Evolutionary conservation across 768 basidiomycete genomes (phyloP), one percentile per base, ranked within the genome.

Genomic region (Mrakia hoshinonis): DNA sequence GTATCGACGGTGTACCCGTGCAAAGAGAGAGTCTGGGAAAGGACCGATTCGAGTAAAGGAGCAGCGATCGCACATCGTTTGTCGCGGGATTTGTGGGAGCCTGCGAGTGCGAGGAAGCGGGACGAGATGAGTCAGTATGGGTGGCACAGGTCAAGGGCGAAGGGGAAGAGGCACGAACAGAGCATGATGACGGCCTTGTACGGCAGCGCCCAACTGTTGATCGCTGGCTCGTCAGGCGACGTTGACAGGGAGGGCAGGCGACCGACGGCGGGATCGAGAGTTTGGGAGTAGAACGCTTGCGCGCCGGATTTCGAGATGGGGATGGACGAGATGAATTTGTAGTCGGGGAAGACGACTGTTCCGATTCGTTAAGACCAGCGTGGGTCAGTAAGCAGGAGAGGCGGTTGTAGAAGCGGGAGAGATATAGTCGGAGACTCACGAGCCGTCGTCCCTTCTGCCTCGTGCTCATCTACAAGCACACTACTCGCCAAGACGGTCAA

Each of bases 71-170:
- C 85, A 79, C 95, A 99, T 73, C 92, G 86, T 77, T 93, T 94
- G 80, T 97, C 95, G 39, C 94, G 83, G 75, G 85, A 86, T 81
- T 92, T 92, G 81, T 98, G 95, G 2, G 93, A 96, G 79, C 94
- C 92, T 94, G 76, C 7, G 36, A 43, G 49, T 64, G 31, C 52
- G 26, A 46, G 36, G 55, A 12, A 54, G 2, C 46, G n/a, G 7
- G 36, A 43, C 31, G 52, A 38, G 52, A 12, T 18, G 34, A 60
- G 29, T 20, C 18, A 58, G 4, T 20, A 6, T 3, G 11, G 29
- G 12, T 3, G 22, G 29, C n/a, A 20, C 24, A 66, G 60, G 51
- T 22, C 34, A 29, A 39, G 46, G 46, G 64, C 31, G n/a, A 55
- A 34, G 26, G 22, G 47, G 43, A 39, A 52, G n/a, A 38, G 54